Evolutionary conservation across 495 filamentous ascomycete genomes (phyloP), one percentile per base, ranked within the genome.

Genomic region (Trichocladium uniseriatum): DNA sequence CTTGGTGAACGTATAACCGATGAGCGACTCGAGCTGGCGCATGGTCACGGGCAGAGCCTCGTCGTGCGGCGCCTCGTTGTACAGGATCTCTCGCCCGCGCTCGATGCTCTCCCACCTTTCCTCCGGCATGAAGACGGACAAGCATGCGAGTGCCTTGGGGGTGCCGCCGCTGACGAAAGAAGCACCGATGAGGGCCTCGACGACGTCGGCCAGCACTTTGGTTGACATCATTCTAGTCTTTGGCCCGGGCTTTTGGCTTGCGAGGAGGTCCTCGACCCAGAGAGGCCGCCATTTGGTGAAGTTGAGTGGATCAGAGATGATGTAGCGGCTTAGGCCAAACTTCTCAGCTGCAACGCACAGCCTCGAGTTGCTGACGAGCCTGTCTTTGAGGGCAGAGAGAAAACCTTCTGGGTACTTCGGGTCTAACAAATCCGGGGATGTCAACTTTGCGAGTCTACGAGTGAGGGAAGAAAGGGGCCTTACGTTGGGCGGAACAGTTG

Each of bases 171-270:
- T 79, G 6, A 88, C 43, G 56, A 76, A 94, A 2, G 86, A 73
- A 0, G 86, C 84, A 1, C 88, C 92, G 31, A 95, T 83, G 1
- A 96, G 70, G 0, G 72, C 79, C 62, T 98, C 92, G 10, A 96
- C 78, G 0, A 95, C 86, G 54, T 98, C 92, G 5, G 92, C 92
- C 11, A 95, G 75, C 2, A 81, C 79, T 58, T 98, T 98, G 6
- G 78, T 83, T 2, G 86, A 83, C 21, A 90, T 59, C 4, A 68
- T 34, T 10, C 65, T 60, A 55, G 39, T 38, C 56, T 55, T 58
- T 28, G 53, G 37, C 2, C 63, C 42, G 14, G 37, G 14, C 18
- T 36, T 19, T 43, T 49, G 46, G 20, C 48, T 22, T 11, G 63
- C 43, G 15, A 76, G 57, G 11, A 78, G 42, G n/a, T 81, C 67